Base-by-base conservation (phyloP, 495 filamentous ascomycete genomes). In the Chaetomium fimeti region DNA sequence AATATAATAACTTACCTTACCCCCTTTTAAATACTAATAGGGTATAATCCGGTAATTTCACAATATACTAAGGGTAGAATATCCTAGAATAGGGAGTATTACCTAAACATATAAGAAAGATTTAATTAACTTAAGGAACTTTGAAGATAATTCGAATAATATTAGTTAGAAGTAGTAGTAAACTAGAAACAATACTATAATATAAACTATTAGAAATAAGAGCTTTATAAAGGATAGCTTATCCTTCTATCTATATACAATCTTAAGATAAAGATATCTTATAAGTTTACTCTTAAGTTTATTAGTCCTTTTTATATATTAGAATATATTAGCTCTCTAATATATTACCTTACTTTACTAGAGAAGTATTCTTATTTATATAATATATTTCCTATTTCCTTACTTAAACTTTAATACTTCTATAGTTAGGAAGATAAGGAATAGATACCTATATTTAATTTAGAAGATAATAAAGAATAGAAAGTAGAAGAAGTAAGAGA, bases 231-330 rank as follows among this genome's bases (percentile, higher is more conserved):
- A n/a, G n/a, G n/a, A n/a, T n/a, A n/a, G n/a, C n/a, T n/a, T n/a
- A n/a, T n/a, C n/a, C n/a, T n/a, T n/a, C n/a, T n/a, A n/a, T n/a
- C n/a, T n/a, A n/a, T n/a, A n/a, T n/a, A n/a, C n/a, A n/a, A n/a
- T n/a, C n/a, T n/a, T n/a, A n/a, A n/a, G n/a, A n/a, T n/a, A 56
- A 56, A 40, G 13, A 6, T 38, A n/a, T 40, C 9, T n/a, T 25
- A 55, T n/a, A 38, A 27, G 29, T 20, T 16, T 8, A 27, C 9
- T 38, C 36, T 11, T 3, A 57, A 57, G 20, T 57, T 57, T n/a
- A 57, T 57, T 57, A 16, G 54, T 18, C 54, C n/a, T 2, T 55
- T 55, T 38, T 12, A 12, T n/a, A 38, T 55, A 2, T 36, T 55
- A 11, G 28, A 55, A 5, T 36, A 4, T 20, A 29, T 55, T 55